Evolutionary conservation across 495 filamentous ascomycete genomes (phyloP).

Genomic region (Aspergillus conjunctus): DNA sequence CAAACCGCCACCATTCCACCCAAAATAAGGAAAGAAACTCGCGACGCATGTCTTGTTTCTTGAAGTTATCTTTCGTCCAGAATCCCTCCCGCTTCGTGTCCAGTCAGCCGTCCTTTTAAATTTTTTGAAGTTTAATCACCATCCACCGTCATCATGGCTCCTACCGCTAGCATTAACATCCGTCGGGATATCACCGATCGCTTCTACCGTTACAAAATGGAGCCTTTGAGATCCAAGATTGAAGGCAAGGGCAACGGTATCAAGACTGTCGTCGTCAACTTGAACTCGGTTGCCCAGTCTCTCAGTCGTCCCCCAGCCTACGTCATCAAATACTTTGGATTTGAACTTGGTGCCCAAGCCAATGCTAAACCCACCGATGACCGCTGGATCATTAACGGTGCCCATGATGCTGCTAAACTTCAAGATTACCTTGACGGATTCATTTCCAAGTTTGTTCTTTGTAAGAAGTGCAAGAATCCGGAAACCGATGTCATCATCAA

Average conservation of each 20-base stretch:
- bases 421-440: slow-evolving; percentile 98
- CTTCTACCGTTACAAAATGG: slow-evolving; percentile 99
- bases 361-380: slow-evolving; percentile 96
- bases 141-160: slow-evolving; percentile 67
- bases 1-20: slow-evolving; percentile 56
- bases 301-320: slow-evolving; percentile 90
- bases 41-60: slow-evolving; percentile 57
- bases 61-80: slow-evolving; percentile 45
- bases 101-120: slow-evolving; percentile 20
- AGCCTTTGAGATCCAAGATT: slow-evolving; percentile 96
- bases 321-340: slow-evolving; percentile 99
- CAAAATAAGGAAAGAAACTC: slow-evolving; percentile 51
- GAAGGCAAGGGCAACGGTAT: slow-evolving; percentile 98
- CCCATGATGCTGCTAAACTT: slow-evolving; percentile 92
- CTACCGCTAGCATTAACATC: slow-evolving; percentile 77
- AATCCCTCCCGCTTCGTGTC: slow-evolving; percentile 42
- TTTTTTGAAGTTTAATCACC: slow-evolving; percentile 23
- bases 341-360: slow-evolving; percentile 97
- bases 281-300: slow-evolving; percentile 91
- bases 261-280: slow-evolving; percentile 95
- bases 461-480: slow-evolving; percentile 99
- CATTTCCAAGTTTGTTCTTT: slow-evolving; percentile 96
- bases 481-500: slow-evolving; percentile 96
- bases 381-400: slow-evolving; percentile 99
- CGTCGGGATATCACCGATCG: slow-evolving; percentile 97